Evolutionary conservation across 371 early-diverging fungal genomes (phyloP).

Genomic region (Encephalitozoon cuniculi): DNA sequence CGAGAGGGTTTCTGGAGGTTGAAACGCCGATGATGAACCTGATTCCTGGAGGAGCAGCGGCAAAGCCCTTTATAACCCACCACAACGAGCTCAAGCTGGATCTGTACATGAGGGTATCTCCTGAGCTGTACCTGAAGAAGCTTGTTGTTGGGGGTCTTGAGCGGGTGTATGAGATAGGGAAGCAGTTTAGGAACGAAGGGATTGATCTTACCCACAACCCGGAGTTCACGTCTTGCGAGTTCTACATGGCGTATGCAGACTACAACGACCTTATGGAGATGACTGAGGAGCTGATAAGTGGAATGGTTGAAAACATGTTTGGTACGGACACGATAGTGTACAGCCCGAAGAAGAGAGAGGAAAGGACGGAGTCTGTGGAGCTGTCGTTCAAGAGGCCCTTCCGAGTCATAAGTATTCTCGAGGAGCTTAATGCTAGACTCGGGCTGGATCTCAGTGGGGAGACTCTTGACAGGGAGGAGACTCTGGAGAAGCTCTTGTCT

Average conservation of each 20-base stretch:
- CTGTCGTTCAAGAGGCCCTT: conserved; percentile 93
- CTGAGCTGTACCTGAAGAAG: conserved; percentile 94
- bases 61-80: conserved; percentile 96
- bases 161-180: conserved; percentile 97
- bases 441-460: conserved; percentile 72
- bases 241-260: conserved; percentile 99
- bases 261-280: conserved; percentile 84
- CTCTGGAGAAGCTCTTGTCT: conserved; percentile 74
- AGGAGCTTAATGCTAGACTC: conserved; percentile 77
- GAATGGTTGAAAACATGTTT: conserved; percentile 78
- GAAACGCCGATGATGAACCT: conserved; percentile 99
- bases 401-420: conserved; percentile 81
- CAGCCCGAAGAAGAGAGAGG: conserved; percentile 76
- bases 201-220: conserved; percentile 99
- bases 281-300: conserved; percentile 78
- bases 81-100: conserved; percentile 97
- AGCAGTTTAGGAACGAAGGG: conserved; percentile 97
- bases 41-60: conserved; percentile 97
- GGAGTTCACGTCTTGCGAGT: conserved; percentile 96
- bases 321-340: conserved; percentile 77
- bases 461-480: conserved; percentile 70
- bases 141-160: conserved; percentile 94
- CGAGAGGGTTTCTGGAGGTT: conserved; percentile 88
- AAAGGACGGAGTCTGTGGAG: conserved; percentile 63
- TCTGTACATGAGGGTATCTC: conserved; percentile 93